A percentile compares a stretch with the other conserved stretches of the same genome.
These are phyloP conservation scores for Pestalotiopsis sp. DNA, from an alignment of 2,329 filamentous ascomycete genomes.

Conservation along the genomic window DNA sequence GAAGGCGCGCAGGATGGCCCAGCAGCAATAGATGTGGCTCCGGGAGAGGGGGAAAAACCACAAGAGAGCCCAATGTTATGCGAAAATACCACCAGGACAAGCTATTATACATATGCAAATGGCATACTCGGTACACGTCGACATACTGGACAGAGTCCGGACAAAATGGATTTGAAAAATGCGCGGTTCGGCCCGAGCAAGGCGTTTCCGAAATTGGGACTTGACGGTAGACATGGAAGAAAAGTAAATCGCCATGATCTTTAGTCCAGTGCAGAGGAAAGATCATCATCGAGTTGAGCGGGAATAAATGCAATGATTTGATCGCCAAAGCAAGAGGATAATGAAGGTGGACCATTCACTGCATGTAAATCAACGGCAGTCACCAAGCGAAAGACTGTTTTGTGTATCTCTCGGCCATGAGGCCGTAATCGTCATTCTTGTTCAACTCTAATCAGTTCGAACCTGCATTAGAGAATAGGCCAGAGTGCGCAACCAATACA, in stretches of 20 bases:
- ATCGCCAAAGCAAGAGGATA: not conserved
- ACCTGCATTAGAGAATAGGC: not conserved
- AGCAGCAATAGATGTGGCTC: not conserved
- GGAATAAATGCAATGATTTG: not conserved
- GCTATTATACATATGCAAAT: not conserved
- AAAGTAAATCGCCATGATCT: not conserved
- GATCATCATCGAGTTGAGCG: not conserved
- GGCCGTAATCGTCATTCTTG: not conserved
- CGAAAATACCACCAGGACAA: not conserved
- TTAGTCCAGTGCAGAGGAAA: not conserved
- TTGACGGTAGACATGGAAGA: not conserved
- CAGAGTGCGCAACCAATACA: slow-evolving; percentile 9
- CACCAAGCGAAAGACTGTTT: not conserved
- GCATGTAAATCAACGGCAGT: not conserved
- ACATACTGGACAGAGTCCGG: not conserved
- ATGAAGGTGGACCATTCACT: too few relatives aligned
- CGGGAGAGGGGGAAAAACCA: too few relatives aligned
- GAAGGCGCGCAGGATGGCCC: slow-evolving; percentile 69
- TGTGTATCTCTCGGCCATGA: not conserved
- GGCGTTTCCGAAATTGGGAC: not conserved
- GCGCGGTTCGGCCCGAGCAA: not conserved
- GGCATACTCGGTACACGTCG: not conserved
- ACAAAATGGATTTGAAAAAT: not conserved
- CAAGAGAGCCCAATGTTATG: too few relatives aligned
- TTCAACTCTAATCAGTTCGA: not conserved